Conservation (phyloP, 257 asterid species). For the Penstemon eatonii region DNA sequence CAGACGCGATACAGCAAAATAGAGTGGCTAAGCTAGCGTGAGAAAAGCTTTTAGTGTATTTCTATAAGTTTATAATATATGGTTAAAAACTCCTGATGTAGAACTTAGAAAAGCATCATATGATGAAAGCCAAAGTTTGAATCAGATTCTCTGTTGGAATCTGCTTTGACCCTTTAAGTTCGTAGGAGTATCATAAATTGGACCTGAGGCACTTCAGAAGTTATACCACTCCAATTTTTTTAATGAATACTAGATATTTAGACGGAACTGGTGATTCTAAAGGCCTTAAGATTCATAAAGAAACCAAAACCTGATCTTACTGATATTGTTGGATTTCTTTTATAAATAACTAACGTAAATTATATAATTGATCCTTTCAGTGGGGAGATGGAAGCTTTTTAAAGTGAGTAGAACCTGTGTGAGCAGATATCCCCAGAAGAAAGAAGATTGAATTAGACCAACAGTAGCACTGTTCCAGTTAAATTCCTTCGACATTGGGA, state of each 20-base stretch:
- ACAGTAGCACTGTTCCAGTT: slow-evolving; percentile 97
- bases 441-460: slow-evolving; percentile 95
- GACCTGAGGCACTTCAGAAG: slow-evolving; percentile 4
- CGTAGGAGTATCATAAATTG: slow-evolving; percentile 17
- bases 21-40: not conserved
- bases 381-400: slow-evolving; percentile 9
- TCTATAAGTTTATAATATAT: not conserved
- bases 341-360: slow-evolving; percentile 10
- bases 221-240: not conserved
- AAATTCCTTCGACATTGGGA: slow-evolving; percentile 97
- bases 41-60: not conserved
- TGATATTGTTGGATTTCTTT: slow-evolving; percentile 7
- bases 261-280: not conserved
- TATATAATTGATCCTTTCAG: slow-evolving; percentile 14
- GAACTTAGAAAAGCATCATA: slow-evolving; percentile 7
- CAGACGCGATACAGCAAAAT: not conserved
- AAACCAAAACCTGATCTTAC: slow-evolving; percentile 2
- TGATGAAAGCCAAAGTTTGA: not conserved
- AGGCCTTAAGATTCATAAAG: slow-evolving; percentile 17
- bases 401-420: slow-evolving; percentile 71
- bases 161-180: slow-evolving; percentile 2
- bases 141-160: not conserved
- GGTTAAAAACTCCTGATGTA: not conserved
- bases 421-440: slow-evolving; percentile 99
- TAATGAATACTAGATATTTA: not conserved